Conservation (phyloP, 192 early-diverging fungal species). For the Linnemannia exigua region DNA sequence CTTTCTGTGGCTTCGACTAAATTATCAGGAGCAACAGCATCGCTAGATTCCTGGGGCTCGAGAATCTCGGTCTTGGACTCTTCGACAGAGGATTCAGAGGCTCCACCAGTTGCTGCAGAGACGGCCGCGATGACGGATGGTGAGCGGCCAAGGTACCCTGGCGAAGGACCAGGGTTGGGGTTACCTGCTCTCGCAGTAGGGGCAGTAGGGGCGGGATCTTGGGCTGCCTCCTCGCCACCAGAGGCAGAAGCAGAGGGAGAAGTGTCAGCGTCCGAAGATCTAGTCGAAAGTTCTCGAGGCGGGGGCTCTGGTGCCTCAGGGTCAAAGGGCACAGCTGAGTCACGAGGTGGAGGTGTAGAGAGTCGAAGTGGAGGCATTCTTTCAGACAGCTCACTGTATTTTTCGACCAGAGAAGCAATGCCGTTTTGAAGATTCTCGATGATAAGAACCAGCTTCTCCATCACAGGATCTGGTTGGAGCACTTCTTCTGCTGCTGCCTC, state of each 20-base stretch:
- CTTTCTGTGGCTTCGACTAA: not conserved
- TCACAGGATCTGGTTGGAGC: not conserved
- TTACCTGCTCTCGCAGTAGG: not conserved
- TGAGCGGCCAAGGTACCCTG: not conserved
- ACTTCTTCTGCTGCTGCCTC: no score
- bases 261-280: not conserved
- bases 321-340: not conserved
- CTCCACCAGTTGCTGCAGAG: not conserved
- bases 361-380: not conserved
- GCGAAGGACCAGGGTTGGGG: not conserved
- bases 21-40: no score
- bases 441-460: not conserved
- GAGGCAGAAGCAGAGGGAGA: not conserved
- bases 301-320: conserved; percentile 6
- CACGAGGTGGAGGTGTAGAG: not conserved
- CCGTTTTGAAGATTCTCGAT: conserved; percentile 8
- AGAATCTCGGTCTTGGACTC: not conserved
- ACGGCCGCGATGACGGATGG: not conserved
- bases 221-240: not conserved
- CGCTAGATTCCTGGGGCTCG: not conserved
- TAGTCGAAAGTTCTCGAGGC: not conserved
- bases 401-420: conserved; percentile 22
- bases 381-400: not conserved
- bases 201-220: not conserved
- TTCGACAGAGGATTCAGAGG: not conserved